Base-by-base conservation (phyloP, 768 basidiomycete species). In the Kwoniella sp. region DNA sequence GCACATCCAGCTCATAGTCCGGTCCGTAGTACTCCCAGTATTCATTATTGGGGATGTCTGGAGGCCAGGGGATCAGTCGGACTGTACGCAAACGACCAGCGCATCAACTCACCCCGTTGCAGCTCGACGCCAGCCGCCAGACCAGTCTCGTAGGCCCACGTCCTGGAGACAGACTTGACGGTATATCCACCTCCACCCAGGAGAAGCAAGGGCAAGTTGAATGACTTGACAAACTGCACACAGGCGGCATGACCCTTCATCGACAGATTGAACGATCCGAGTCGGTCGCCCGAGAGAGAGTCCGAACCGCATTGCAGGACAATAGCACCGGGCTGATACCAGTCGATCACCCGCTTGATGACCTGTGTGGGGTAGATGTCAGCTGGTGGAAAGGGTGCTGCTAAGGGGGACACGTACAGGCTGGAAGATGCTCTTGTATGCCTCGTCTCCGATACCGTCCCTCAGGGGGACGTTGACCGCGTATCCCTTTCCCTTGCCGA, bases 11-110 rank as follows among this genome's bases (percentile, higher is more conserved):
- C 70, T 91, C 83, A 67, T 98, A 96, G 66, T 93, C 89, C 2
- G 95, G 95, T 0, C 95, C 95, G 73, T 96, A 98, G 75, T 98
- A 98, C 70, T 98, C 93, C 69, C 92, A 98, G 76, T 98, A 99
- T 76, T 99, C 95, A 67, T 98, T 99, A 59, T 92, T 86, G 2
- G 95, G 95, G 47, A 99, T 93, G 69, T 89, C 93, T 92, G n/a
- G 27, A 6, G 22, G 22, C 12, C 7, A 40, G 28, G 7, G 10
- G 17, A 20, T 37, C 34, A 34, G 45, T 46, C 31, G n/a, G 15
- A 23, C 19, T 28, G 22, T 40, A 15, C 20, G 22, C n/a, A 38
- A 33, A 44, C 43, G 20, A 28, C 14, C 22, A 3, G 15, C 9
- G 41, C 41, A 22, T 5, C 1, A 7, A 62, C 75, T 47, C 76